Conservation (phyloP, 2,329 filamentous ascomycete genomes). For the Dryadomyces quercus-mongolicae region DNA sequence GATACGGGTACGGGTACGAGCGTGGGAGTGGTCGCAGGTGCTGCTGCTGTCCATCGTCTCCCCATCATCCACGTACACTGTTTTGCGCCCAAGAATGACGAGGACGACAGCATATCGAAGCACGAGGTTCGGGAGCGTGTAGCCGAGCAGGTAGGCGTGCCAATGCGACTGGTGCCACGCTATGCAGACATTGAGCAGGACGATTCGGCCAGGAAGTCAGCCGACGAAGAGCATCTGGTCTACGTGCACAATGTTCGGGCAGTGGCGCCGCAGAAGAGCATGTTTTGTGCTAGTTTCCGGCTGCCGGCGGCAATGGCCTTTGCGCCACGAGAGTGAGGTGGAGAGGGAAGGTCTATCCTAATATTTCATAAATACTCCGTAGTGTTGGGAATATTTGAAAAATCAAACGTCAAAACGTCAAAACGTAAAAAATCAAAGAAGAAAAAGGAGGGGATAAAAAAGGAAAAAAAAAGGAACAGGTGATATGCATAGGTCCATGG, state of each 20-base stretch:
- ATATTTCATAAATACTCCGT: too few relatives aligned
- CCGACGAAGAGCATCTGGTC: constrained; percentile 25
- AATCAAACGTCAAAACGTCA: too few relatives aligned
- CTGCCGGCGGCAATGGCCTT: constrained; percentile 77
- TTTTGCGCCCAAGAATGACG: constrained; percentile 73
- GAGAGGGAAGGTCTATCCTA: background rate
- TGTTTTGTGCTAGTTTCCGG: constrained; percentile 93
- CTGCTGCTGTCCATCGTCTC: constrained; percentile 28
- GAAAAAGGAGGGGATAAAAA: background rate
- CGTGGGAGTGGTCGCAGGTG: background rate
- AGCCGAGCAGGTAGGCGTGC: constrained; percentile 44
- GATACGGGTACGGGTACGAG: background rate
- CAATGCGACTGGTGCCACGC: constrained; percentile 30
- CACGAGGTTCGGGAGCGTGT: constrained; percentile 56
- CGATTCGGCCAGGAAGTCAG: background rate
- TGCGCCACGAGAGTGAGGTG: constrained; percentile 22
- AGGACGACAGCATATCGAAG: constrained; percentile 37
- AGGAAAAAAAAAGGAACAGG: background rate
- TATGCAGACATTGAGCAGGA: constrained; percentile 31
- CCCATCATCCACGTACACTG: constrained; percentile 91
- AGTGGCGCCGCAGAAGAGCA: constrained; percentile 86
- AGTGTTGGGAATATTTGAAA: too few relatives aligned
- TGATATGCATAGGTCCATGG: too few relatives aligned
- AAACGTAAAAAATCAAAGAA: too few relatives aligned
- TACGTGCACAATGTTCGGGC: constrained; percentile 63